Percentiles rank a stretch among this genome's conserved stretches.
These are phyloP conservation scores for Elaphomyces granulatus DNA, from an alignment of 495 filamentous ascomycete genomes.

Conservation along the genomic window DNA sequence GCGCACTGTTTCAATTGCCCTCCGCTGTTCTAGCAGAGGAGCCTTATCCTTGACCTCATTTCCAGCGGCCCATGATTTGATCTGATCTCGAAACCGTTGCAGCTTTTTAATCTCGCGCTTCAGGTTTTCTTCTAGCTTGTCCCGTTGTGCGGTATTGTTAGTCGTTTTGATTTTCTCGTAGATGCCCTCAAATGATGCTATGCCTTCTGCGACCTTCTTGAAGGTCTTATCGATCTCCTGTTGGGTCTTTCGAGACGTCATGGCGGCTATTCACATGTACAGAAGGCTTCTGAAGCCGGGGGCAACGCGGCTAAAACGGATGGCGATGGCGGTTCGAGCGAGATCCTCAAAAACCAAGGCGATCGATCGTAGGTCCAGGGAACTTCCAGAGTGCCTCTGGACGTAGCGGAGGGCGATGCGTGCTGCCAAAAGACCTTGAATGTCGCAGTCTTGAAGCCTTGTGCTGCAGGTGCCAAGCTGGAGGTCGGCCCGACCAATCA, in stretches of 20 bases:
- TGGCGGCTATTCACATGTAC: slow-evolving; percentile 29
- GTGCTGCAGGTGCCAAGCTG: no score
- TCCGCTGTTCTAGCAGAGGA: slow-evolving; percentile 81
- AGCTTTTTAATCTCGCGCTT: slow-evolving; percentile 99
- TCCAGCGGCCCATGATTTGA: slow-evolving; percentile 94
- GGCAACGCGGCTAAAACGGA: no score
- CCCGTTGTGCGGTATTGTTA: slow-evolving; percentile 85
- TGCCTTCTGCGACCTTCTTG: slow-evolving; percentile 89
- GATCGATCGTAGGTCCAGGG: no score
- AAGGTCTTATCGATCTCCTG: slow-evolving; percentile 98
- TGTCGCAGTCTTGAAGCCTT: no score
- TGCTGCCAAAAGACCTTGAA: no score
- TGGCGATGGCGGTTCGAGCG: no score
- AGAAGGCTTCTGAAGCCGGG: no score
- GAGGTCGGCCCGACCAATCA: no score
- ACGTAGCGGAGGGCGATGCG: no score
- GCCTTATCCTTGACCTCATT: slow-evolving; percentile 99
- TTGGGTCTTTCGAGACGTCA: slow-evolving; percentile 89
- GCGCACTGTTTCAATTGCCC: slow-evolving; percentile 84
- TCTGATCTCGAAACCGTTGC: slow-evolving; percentile 90
- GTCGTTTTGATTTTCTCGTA: slow-evolving; percentile 91
- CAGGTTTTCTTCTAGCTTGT: slow-evolving; percentile 92
- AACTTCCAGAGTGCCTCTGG: no score
- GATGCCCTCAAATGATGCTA: slow-evolving; percentile 80
- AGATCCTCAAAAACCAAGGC: no score